phyloP scores from a whole-genome alignment of 176 grass and related monocot species.

The Alloteropsis semialata region DNA sequence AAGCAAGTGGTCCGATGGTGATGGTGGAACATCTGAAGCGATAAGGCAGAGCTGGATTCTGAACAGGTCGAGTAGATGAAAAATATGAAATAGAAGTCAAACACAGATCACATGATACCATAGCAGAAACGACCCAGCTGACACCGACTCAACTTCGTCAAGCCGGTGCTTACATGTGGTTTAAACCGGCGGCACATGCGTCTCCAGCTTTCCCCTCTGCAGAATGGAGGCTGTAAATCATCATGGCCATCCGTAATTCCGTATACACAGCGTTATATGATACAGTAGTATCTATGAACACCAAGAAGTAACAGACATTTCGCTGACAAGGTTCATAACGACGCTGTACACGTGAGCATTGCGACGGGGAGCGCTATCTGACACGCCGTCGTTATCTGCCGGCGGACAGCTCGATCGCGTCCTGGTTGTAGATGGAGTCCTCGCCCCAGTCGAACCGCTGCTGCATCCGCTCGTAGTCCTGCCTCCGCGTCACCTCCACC shows the following conservation, averaged over 20 bases:
- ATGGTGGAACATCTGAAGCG: not conserved
- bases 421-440: slow-evolving; percentile 85
- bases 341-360: not conserved
- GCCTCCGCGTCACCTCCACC: slow-evolving; percentile 77
- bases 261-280: not conserved
- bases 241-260: not conserved
- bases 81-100: not conserved
- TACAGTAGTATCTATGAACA: not conserved
- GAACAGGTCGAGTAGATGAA: not conserved
- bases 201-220: not conserved
- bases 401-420: slow-evolving; percentile 66
- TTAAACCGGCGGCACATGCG: slow-evolving; percentile 1
- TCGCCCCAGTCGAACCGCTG: slow-evolving; percentile 85
- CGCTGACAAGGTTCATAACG: not conserved
- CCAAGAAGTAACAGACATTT: not conserved
- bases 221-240: not conserved
- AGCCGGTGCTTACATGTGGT: not conserved
- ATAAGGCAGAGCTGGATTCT: not conserved
- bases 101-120: not conserved
- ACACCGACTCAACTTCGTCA: slow-evolving; percentile 4
- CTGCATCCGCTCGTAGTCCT: slow-evolving; percentile 76
- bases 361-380: not conserved
- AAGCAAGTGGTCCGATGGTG: not conserved
- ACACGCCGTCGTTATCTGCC: slow-evolving; percentile 43
- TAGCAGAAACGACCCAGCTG: not conserved